phyloP scores from a whole-genome alignment of 1,284 basidiomycete species.

The Phellopilus nigrolimitatus region DNA sequence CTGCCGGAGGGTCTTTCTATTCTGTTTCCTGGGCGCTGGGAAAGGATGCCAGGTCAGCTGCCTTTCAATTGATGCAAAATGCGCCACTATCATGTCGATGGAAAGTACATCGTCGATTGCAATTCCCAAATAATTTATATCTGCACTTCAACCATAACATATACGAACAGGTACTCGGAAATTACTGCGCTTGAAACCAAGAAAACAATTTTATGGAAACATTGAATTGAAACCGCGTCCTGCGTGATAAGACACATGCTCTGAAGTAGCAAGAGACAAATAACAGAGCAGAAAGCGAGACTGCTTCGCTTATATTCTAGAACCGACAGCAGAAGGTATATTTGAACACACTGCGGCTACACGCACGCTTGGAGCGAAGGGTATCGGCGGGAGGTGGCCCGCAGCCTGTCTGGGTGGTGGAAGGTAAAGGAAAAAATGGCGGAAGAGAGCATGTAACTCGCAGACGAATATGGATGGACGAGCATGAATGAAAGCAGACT shows the following conservation, averaged over 20 bases:
- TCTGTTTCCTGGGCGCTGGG: not conserved
- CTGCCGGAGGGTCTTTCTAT: not conserved
- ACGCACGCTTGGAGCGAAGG: not conserved
- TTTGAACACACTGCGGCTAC: not conserved
- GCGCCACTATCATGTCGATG: no score
- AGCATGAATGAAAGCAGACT: not conserved
- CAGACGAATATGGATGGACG: not conserved
- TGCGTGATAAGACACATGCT: not conserved
- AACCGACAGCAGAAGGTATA: no score
- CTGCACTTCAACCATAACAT: not conserved
- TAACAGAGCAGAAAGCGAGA: no score
- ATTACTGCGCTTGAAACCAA: not conserved
- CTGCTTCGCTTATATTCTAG: no score
- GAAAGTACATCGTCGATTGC: no score
- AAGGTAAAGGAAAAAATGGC: not conserved
- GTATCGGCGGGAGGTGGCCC: constrained; percentile 19
- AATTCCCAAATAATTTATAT: not conserved
- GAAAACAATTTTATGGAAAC: not conserved
- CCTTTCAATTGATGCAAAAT: not conserved
- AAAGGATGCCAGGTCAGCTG: not conserved
- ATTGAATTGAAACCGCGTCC: not conserved
- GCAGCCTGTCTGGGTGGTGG: constrained; percentile 15
- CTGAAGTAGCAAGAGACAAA: not conserved
- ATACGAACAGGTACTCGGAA: not conserved
- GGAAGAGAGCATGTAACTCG: constrained; percentile 2